Conservation (phyloP, 1,284 basidiomycete species). For the Boletus semigastroideus region DNA sequence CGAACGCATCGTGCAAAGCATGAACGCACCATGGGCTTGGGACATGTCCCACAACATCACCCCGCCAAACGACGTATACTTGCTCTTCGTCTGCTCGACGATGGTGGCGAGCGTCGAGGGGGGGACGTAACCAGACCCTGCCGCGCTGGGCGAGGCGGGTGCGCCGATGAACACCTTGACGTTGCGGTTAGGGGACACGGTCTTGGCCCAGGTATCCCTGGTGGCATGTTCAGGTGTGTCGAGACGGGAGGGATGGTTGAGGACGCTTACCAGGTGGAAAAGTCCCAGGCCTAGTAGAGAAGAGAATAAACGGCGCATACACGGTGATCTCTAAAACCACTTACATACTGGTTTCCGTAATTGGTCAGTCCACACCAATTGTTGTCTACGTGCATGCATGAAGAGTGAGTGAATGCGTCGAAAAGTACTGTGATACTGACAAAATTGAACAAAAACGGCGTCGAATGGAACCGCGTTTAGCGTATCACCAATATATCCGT, state of each 20-base stretch:
- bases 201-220: slow-evolving; percentile 68
- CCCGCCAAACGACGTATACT: slow-evolving; percentile 67
- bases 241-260: not conserved
- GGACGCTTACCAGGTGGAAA: slow-evolving; percentile 44
- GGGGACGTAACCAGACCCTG: slow-evolving; percentile 52
- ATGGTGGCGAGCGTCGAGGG: slow-evolving; percentile 47
- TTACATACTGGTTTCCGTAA: slow-evolving; percentile 44
- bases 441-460: slow-evolving; percentile 64
- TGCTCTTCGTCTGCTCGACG: slow-evolving; percentile 41
- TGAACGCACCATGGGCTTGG: slow-evolving; percentile 51
- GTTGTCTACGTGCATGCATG: slow-evolving; percentile 49
- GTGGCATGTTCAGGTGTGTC: slow-evolving; percentile 2
- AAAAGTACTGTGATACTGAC: slow-evolving; percentile 27
- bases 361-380: slow-evolving; percentile 57
- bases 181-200: slow-evolving; percentile 52
- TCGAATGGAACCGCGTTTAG: slow-evolving; percentile 59
- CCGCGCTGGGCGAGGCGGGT: slow-evolving; percentile 52
- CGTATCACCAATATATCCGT: too few relatives aligned
- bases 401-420: not conserved
- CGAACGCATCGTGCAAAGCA: too few relatives aligned
- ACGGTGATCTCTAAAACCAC: slow-evolving; percentile 6
- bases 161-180: slow-evolving; percentile 62
- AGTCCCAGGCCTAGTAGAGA: slow-evolving; percentile 52
- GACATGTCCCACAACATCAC: slow-evolving; percentile 70
- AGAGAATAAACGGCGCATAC: not conserved